Base-by-base conservation (phyloP, 2,329 filamentous ascomycete genomes). In the Phialophora macrospora region DNA sequence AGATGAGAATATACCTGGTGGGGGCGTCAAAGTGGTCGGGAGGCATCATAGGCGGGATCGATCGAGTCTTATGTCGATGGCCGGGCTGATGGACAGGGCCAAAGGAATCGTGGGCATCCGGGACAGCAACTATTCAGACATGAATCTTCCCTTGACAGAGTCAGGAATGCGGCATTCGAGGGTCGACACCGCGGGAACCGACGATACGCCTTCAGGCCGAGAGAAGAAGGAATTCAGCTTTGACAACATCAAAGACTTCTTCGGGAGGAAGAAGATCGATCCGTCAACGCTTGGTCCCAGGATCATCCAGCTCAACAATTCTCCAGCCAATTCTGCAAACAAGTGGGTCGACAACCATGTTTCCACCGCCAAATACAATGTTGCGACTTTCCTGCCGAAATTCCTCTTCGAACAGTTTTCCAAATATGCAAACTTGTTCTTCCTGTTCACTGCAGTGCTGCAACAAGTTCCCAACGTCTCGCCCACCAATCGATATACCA, bases 361-460 rank as follows among this genome's bases (percentile, higher is more conserved):
- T 69, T 98, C 94, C 49, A 99, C 95, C 5, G 90, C 95, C 69
- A 99, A 99, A 80, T 99, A 99, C 86, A 99, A 98, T 77, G 74
- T 92, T 75, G 84, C 91, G 62, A 97, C 93, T 22, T 99, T 99
- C 78, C 76, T 98, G 20, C 95, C 95, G 58, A 99, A 99, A 79
- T 99, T 99, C 80, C 83, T 99, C 63, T 93, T 94, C 77, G 95
- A 99, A 78, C 95, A 99, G 77, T 99, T 99, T 80, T 97, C 93
- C 68, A 99, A 97, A 83, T 97, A 97, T 79, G 95, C 95, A 82
- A 99, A 99, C 80, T 80, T 99, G 75, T 99, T 99, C 83, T 99
- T 99, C 90, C 86, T 99, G 77, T 98, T 99, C 79, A 99, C 95
- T 44, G 93, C 95, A 17, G 89, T 87, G 48, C 82, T 99, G 54